A percentile compares a stretch with the other conserved stretches of the same genome.
Conservation (phyloP, 1,139 yeast species). For the Candida frijolesensis region DNA sequence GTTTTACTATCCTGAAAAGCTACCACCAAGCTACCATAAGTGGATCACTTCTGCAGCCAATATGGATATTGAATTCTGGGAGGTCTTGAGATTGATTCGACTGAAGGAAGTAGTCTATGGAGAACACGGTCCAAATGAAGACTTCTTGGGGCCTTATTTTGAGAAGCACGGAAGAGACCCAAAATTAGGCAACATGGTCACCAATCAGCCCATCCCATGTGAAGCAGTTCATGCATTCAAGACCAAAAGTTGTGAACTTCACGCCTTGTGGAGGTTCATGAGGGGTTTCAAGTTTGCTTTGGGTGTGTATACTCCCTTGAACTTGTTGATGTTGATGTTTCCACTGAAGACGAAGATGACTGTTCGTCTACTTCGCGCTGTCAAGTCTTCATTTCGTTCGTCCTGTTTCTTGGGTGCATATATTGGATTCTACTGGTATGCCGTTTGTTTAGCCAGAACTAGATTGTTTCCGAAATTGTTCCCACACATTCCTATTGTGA, state of each 20-base stretch:
- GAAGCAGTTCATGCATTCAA: slow-evolving; percentile 36
- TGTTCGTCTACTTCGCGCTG: slow-evolving; percentile 24
- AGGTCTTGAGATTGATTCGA: slow-evolving; percentile 25
- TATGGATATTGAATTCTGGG: slow-evolving; percentile 36
- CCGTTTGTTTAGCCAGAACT: slow-evolving; percentile 37
- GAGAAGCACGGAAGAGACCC: slow-evolving; percentile 29
- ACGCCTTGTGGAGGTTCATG: slow-evolving; percentile 39
- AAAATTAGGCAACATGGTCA: slow-evolving; percentile 21
- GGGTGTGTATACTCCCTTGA: slow-evolving; percentile 36
- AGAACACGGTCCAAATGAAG: slow-evolving; percentile 22
- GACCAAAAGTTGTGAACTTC: slow-evolving; percentile 37
- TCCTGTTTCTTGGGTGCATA: slow-evolving; percentile 37
- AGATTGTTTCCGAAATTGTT: slow-evolving; percentile 32
- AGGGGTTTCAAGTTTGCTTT: slow-evolving; percentile 38
- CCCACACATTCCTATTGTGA: slow-evolving; percentile 28
- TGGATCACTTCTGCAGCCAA: slow-evolving; percentile 47
- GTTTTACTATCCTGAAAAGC: slow-evolving; percentile 32
- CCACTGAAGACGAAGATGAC: slow-evolving; percentile 25
- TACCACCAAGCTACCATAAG: slow-evolving; percentile 40
- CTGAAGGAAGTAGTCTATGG: slow-evolving; percentile 30
- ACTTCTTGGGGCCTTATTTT: slow-evolving; percentile 27
- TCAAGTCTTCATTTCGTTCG: slow-evolving; percentile 29
- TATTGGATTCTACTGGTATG: slow-evolving; percentile 39
- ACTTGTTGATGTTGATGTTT: slow-evolving; percentile 31
- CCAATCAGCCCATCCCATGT: slow-evolving; percentile 30